Evolutionary conservation across 345 rosid genomes (phyloP).

Genomic region (Linum usitatissimum): DNA sequence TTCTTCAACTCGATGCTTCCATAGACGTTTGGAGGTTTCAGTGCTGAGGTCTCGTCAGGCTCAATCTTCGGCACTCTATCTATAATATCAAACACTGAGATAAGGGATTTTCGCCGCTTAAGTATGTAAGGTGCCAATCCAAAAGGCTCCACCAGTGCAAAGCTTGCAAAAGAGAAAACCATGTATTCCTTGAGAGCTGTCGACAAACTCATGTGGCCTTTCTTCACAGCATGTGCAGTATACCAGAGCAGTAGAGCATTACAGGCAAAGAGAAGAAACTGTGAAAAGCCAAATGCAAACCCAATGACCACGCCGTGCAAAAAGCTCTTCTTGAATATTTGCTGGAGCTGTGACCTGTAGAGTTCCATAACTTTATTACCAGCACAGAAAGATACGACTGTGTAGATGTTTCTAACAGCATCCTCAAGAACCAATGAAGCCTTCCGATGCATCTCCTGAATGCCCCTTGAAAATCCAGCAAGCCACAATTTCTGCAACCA

Average conservation of each 20-base stretch:
- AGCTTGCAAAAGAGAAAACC: conserved; percentile 98
- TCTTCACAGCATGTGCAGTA: conserved; percentile 55
- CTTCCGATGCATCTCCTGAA: conserved; percentile 99
- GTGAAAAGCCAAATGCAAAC: conserved; percentile 95
- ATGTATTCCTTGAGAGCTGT: conserved; percentile 89
- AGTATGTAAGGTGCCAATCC: conserved; percentile 98
- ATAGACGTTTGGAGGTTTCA: conserved; percentile 88
- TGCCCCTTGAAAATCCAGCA: conserved; percentile 98
- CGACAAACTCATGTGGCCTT: conserved; percentile 32
- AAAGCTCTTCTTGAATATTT: conserved; percentile 78
- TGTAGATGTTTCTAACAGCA: conserved; percentile 95
- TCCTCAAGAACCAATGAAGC: conserved; percentile 99
- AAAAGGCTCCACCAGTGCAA: conserved; percentile 98
- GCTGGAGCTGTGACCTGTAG: conserved; percentile 70
- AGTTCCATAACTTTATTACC: conserved; percentile 99
- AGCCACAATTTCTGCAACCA: conserved; percentile 91
- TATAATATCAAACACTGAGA: conserved; percentile 92
- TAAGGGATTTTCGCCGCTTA: conserved; percentile 80
- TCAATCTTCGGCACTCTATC: conserved; percentile 89
- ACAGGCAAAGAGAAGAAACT: conserved; percentile 98
- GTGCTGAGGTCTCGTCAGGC: conserved; percentile 82
- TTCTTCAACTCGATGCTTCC: conserved; percentile 96
- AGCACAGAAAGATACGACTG: conserved; percentile 99
- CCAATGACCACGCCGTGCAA: conserved; percentile 91
- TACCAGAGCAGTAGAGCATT: conserved; percentile 98